These are phyloP conservation scores for Globisporangium viniferum DNA, from an alignment of 352 stramenopile genomes.

Conservation along the genomic window DNA sequence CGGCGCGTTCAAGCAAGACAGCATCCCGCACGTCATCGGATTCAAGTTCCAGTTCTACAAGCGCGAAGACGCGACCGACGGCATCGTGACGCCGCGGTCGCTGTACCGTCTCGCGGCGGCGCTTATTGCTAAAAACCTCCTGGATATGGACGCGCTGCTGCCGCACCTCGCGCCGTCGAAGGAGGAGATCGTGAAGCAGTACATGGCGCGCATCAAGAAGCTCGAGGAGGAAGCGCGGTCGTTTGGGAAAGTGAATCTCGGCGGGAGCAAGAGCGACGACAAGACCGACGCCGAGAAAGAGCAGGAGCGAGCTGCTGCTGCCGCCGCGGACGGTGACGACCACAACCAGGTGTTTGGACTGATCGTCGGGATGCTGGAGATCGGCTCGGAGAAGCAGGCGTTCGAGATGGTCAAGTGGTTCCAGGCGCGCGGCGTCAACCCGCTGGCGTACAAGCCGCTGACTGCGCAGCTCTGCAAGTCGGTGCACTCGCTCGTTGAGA, in stretches of 20 bases:
- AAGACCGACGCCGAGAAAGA: constrained; percentile 21
- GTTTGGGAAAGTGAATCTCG: constrained; percentile 77
- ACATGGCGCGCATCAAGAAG: constrained; percentile 37
- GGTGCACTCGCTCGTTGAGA: constrained; percentile 59
- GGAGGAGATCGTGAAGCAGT: constrained; percentile 48
- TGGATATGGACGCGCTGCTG: constrained; percentile 76
- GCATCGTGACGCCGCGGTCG: constrained; percentile 48
- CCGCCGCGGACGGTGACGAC: constrained; percentile 28
- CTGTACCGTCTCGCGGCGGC: constrained; percentile 87
- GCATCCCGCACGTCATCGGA: constrained; percentile 87
- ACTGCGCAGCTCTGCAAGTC: constrained; percentile 60
- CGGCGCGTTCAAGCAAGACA: constrained; percentile 67
- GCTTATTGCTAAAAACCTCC: constrained; percentile 76
- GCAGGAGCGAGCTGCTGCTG: constrained; percentile 17
- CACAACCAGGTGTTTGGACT: constrained; percentile 80
- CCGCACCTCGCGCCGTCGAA: constrained; percentile 74
- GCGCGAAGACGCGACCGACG: constrained; percentile 30
- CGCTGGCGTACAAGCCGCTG: constrained; percentile 60
- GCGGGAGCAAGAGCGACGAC: constrained; percentile 36
- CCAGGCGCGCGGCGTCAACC: constrained; percentile 56
- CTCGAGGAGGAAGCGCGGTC: constrained; percentile 54
- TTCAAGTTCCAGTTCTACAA: constrained; percentile 95
- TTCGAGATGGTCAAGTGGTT: constrained; percentile 86
- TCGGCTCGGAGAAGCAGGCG: constrained; percentile 52
- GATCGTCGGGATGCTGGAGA: constrained; percentile 79